phyloP scores from a whole-genome alignment of 1,284 basidiomycete species.

The Afroboletus lepidellus region DNA sequence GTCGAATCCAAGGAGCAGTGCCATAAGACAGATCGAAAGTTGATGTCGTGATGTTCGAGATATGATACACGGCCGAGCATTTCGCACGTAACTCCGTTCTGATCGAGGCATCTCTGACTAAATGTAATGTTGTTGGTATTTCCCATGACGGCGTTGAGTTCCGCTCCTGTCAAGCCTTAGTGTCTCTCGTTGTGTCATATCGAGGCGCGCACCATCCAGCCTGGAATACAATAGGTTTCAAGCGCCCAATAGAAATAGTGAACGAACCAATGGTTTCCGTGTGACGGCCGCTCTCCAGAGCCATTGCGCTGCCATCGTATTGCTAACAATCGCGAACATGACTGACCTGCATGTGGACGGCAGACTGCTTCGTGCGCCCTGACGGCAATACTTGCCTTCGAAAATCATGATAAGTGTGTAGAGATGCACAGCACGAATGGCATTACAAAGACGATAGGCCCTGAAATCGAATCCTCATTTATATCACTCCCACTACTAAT shows the following conservation, averaged over 20 bases:
- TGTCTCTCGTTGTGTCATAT: neutral
- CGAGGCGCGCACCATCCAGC: constrained; percentile 33
- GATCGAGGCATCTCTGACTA: constrained; percentile 69
- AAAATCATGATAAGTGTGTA: constrained; percentile 77
- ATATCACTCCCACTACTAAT: constrained; percentile 49
- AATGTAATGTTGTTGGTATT: constrained; percentile 54
- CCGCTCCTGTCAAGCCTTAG: constrained; percentile 40
- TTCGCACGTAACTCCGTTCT: constrained; percentile 71
- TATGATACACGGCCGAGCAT: constrained; percentile 30
- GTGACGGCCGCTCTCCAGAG: constrained; percentile 79
- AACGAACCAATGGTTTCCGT: constrained; percentile 79
- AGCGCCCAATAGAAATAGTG: neutral
- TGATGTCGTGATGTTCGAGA: neutral
- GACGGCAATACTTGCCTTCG: constrained; percentile 46
- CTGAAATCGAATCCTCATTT: constrained; percentile 33
- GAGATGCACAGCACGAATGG: constrained; percentile 70
- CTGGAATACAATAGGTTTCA: constrained; percentile 9
- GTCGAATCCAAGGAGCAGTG: constrained; percentile 61
- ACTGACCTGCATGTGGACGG: constrained; percentile 47
- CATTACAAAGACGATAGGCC: constrained; percentile 67
- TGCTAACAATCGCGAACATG: constrained; percentile 77
- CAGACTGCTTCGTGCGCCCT: neutral
- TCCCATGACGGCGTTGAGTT: constrained; percentile 42
- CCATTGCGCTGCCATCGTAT: constrained; percentile 63
- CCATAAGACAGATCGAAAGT: neutral